These are phyloP conservation scores for Rhizopus sp. DNA, from an alignment of 371 early-diverging fungal species.

Conservation along the genomic window DNA sequence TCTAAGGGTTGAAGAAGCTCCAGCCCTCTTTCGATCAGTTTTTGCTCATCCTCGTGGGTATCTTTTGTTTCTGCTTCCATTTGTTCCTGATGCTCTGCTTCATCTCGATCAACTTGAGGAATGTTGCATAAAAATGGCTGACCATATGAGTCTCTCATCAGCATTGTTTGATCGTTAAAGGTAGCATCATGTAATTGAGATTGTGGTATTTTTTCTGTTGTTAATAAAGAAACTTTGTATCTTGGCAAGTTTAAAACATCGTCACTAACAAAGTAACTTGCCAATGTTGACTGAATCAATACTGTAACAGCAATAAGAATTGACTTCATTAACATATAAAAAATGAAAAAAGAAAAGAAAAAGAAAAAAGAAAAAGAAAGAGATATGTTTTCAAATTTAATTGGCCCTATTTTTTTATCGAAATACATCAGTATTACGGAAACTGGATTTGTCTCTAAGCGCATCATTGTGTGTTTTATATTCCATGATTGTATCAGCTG, in stretches of 20 bases:
- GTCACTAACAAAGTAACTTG: constrained; percentile 48
- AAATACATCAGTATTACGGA: constrained; percentile 86
- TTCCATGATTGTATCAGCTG: constrained; percentile 88
- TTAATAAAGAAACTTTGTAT: constrained; percentile 48
- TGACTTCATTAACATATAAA: too few species aligned
- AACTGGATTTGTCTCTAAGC: constrained; percentile 85
- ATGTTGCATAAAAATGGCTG: constrained; percentile 56
- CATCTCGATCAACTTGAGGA: constrained; percentile 31
- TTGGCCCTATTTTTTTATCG: constrained; percentile 40
- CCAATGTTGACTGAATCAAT: constrained; percentile 9
- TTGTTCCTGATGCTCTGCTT: constrained; percentile 18
- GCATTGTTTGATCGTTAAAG: constrained; percentile 14
- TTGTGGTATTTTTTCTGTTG: constrained; percentile 43
- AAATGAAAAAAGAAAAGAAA: not conserved
- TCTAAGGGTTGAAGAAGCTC: constrained; percentile 61
- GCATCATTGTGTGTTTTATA: constrained; percentile 95
- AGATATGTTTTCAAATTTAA: not conserved
- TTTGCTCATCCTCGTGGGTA: constrained; percentile 35
- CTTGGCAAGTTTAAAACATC: constrained; percentile 57
- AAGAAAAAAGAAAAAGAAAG: not conserved
- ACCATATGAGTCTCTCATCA: constrained; percentile 51
- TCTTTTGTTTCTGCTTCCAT: constrained; percentile 15
- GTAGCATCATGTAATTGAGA: constrained; percentile 15
- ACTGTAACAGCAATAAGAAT: too few species aligned
- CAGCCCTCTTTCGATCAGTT: constrained; percentile 57